Evolutionary conservation across 2,329 filamentous ascomycete species (phyloP), one percentile per base, ranked within the genome.

Genomic region (Pezicula carpinea): DNA sequence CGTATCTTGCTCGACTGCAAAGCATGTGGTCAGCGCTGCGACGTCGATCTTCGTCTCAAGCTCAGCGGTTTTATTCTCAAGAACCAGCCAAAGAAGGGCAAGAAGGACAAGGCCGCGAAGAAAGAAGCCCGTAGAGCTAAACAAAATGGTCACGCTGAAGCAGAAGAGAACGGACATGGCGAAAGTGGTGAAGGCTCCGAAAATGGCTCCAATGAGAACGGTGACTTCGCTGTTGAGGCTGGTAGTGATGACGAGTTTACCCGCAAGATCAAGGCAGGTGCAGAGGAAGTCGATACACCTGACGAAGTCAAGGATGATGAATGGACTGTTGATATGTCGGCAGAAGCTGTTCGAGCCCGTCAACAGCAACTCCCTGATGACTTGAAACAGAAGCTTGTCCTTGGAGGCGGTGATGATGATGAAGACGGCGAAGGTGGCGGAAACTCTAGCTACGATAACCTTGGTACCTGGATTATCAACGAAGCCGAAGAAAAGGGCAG

Each of bases 51-150:
- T 57, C 89, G 91, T 65, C 83, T 95, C 69, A 99, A 99, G 79
- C 84, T 99, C 57, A 95, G 88, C 70, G 88, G 89, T 53, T 99
- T 96, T 77, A 96, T 99, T 67, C 74, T 97, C 67, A 97, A 97
- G 81, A 95, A 93, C 67, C 85, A 89, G 69, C 85, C 89, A 60
- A 83, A 82, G 72, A 95, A 95, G 76, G 89, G 89, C 70, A 96
- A 96, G 80, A 96, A 95, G 73, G 89, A 96, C 77, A 97, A 96
- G 79, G 86, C 89, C 47, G 88, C 83, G 66, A 79, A 87, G 69
- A 95, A 93, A 76, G 93, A 93, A 68, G 87, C 89, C 63, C 89
- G 90, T 66, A 90, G 87, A 69, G 90, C 91, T 59, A 92, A 89
- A 75, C 69, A 73, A 56, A 81, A 82, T 55, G 78, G 75, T 51